A percentile compares a stretch with the other conserved stretches of the same genome.
Evolutionary conservation across 2,329 filamentous ascomycete genomes (phyloP).

Genomic region (Verticillium klebahnii): DNA sequence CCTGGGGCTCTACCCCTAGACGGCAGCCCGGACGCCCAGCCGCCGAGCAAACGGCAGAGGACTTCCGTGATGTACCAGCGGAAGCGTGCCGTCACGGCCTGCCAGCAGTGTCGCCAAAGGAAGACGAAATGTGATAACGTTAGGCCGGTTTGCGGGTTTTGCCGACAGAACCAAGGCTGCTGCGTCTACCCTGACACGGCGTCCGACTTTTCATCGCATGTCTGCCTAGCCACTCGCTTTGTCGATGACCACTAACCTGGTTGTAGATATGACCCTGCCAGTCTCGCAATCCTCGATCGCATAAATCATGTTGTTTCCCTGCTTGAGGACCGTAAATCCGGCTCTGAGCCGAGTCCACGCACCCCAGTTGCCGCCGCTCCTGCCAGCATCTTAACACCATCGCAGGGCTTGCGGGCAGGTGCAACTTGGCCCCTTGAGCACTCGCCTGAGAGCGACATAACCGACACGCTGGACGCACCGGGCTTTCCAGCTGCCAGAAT

Average conservation of each 20-base stretch:
- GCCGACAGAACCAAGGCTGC: conserved; percentile 23
- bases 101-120: conserved; percentile 28
- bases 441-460: conserved; percentile 2
- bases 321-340: conserved; percentile 7
- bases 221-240: no score
- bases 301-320: conserved; percentile 19
- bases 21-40: neutral
- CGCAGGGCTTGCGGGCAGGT: no score
- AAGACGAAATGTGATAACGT: conserved; percentile 34
- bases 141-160: conserved; percentile 30
- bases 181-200: conserved; percentile 25
- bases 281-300: conserved; percentile 26
- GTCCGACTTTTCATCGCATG: conserved; percentile 21
- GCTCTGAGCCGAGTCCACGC: neutral
- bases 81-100: conserved; percentile 28
- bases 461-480: conserved; percentile 9
- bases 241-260: neutral
- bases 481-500: conserved; percentile 10
- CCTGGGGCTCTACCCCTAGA: neutral
- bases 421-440: neutral
- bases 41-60: neutral
- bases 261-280: conserved; percentile 28
- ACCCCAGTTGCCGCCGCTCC: neutral
- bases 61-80: conserved; percentile 10
- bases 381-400: no score